Percentiles rank a stretch among this genome's conserved stretches.
Conservation (phyloP, 441 rosid species). For the Brassica balearica region DNA sequence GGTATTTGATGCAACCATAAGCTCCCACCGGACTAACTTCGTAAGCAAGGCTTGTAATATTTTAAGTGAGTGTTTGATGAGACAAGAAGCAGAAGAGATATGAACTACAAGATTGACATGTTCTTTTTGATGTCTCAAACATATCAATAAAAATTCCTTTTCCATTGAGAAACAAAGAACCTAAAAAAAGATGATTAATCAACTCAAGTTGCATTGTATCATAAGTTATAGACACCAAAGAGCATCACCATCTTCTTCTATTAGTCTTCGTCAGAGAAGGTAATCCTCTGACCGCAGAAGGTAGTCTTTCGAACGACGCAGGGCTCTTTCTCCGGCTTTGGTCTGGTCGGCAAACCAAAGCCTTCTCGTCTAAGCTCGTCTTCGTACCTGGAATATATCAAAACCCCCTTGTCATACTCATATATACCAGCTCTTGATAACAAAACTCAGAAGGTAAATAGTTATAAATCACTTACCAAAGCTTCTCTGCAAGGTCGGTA, state of each 20-base stretch:
- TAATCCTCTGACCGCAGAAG: neutral
- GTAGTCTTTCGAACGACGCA: neutral
- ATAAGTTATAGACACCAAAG: neutral
- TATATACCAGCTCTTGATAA: neutral
- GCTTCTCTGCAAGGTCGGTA: neutral
- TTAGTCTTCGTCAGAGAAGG: neutral
- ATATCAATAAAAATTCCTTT: neutral
- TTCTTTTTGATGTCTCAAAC: neutral
- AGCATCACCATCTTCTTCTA: neutral
- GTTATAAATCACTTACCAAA: neutral
- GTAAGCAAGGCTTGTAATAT: neutral
- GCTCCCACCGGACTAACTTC: neutral
- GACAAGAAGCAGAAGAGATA: neutral
- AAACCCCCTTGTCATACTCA: neutral
- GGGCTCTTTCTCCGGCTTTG: neutral
- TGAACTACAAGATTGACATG: neutral
- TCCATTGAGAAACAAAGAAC: neutral
- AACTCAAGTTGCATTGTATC: neutral
- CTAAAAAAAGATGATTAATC: neutral
- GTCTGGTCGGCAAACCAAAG: neutral
- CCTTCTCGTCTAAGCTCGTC: conserved; percentile 1
- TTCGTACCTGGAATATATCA: neutral
- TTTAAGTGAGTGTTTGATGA: neutral
- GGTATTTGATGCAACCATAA: neutral
- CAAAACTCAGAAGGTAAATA: neutral